Evolutionary conservation across 371 early-diverging fungal species (phyloP), one percentile per base, ranked within the genome.

Genomic region (Mucor indicus): DNA sequence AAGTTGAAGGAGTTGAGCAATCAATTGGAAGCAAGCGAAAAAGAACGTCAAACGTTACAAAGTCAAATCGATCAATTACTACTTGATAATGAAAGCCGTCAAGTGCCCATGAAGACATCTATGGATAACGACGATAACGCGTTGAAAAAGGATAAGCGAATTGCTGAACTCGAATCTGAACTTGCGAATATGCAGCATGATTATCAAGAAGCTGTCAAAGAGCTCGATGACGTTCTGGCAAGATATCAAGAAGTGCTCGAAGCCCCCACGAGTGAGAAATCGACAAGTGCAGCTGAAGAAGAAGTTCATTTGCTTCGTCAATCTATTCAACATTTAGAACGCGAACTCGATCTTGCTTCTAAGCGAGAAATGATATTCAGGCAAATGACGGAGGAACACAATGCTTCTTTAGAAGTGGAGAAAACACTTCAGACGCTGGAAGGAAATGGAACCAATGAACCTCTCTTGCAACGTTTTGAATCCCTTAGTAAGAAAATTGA

Each of bases 241-340:
- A 57, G 69, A 27, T 69, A 75, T 22, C 67, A 73, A 52, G 69
- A 69, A 35, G 54, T 55, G 4, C 39, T 57, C 11, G 73, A 73
- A n/a, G n/a, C n/a, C n/a, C n/a, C n/a, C n/a, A n/a, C n/a, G n/a
- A n/a, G n/a, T n/a, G n/a, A n/a, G n/a, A n/a, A n/a, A n/a, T n/a
- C n/a, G n/a, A n/a, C n/a, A 20, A 54, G 53, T 37, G 35, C 57
- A 3, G 66, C 31, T 15, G 39, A 48, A 20, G 33, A 58, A n/a
- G 59, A 58, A 31, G 33, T 58, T 9, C 38, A 48, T 12, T 17
- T 58, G 9, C 27, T 58, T 5, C 43, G 53, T 5, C 44, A 58
- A 29, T 53, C 53, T 5, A 48, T 58, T 30, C 44, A 48, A 30
- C 53, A 58, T 30, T 23, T 58, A 25, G 59, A 58, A 27, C 48